Conservation (phyloP, 2,329 filamentous ascomycete species). For the Thelonectria olida region DNA sequence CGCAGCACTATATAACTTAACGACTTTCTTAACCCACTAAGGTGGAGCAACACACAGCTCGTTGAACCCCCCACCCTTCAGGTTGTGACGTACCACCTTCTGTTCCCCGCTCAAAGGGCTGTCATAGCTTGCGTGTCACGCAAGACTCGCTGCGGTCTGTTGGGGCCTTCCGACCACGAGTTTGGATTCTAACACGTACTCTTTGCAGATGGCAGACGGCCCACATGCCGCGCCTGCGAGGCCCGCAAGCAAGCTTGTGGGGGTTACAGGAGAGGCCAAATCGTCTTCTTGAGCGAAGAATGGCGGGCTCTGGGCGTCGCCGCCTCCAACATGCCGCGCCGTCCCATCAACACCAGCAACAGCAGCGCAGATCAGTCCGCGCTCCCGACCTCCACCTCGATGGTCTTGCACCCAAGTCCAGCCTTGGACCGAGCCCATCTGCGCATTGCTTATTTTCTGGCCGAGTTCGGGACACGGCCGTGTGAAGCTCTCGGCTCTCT, state of each 20-base stretch:
- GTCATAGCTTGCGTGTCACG: background rate
- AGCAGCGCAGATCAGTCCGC: background rate
- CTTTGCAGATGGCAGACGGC: background rate
- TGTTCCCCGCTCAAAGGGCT: constrained; percentile 3
- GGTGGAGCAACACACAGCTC: too few species aligned
- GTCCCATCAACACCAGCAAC: background rate
- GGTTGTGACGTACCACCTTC: too few species aligned
- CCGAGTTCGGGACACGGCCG: background rate
- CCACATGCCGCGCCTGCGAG: background rate
- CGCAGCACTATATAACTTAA: too few species aligned
- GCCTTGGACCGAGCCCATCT: background rate
- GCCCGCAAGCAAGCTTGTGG: background rate
- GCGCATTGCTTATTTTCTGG: background rate
- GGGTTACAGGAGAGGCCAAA: background rate
- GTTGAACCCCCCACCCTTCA: too few species aligned
- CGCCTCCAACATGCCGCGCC: background rate
- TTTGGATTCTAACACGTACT: too few species aligned
- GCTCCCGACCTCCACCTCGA: too few species aligned
- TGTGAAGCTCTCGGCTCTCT: background rate
- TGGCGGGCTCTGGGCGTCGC: constrained; percentile 3
- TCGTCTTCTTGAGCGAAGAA: constrained; percentile 1
- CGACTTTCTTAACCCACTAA: too few species aligned
- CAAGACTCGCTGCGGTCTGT: constrained; percentile 1
- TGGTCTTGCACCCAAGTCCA: background rate
- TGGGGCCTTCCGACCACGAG: too few species aligned